phyloP scores from a whole-genome alignment of 1,139 yeast genomes.

The Arxiozyma bovina region DNA sequence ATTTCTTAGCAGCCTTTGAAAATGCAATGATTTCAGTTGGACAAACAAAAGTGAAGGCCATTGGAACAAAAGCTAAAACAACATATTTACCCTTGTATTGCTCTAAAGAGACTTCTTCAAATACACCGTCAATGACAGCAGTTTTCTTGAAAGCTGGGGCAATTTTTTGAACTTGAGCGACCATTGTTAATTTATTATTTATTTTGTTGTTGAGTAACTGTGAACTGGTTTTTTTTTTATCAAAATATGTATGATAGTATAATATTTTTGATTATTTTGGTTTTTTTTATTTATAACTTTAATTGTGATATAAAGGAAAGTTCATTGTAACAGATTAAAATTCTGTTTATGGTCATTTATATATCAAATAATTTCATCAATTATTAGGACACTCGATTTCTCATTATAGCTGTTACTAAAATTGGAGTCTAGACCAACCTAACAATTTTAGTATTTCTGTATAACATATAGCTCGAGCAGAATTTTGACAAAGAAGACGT shows the following conservation, averaged over 20 bases:
- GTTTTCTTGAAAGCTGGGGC: slow-evolving; percentile 95
- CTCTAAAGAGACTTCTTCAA: slow-evolving; percentile 89
- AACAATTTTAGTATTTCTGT: too few species aligned
- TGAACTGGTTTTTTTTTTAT: too few species aligned
- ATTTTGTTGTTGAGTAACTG: too few species aligned
- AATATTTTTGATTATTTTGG: neutral
- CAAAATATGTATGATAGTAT: too few species aligned
- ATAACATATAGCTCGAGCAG: neutral
- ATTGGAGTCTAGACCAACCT: neutral
- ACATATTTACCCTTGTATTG: slow-evolving; percentile 98
- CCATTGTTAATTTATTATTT: slow-evolving; percentile 41
- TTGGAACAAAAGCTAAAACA: slow-evolving; percentile 89
- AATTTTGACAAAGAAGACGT: too few species aligned
- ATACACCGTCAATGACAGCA: slow-evolving; percentile 91
- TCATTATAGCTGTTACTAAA: too few species aligned
- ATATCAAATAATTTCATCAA: neutral
- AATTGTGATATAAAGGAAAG: too few species aligned
- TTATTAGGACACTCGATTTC: neutral
- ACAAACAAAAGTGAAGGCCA: slow-evolving; percentile 98
- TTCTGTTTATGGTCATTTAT: neutral
- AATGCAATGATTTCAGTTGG: slow-evolving; percentile 98
- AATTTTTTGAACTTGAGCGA: slow-evolving; percentile 82
- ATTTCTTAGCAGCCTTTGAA: slow-evolving; percentile 88
- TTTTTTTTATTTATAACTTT: too few species aligned
- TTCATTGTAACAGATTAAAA: neutral